phyloP scores from a whole-genome alignment of 2,329 filamentous ascomycete genomes.

The Scytalidium sp. region DNA sequence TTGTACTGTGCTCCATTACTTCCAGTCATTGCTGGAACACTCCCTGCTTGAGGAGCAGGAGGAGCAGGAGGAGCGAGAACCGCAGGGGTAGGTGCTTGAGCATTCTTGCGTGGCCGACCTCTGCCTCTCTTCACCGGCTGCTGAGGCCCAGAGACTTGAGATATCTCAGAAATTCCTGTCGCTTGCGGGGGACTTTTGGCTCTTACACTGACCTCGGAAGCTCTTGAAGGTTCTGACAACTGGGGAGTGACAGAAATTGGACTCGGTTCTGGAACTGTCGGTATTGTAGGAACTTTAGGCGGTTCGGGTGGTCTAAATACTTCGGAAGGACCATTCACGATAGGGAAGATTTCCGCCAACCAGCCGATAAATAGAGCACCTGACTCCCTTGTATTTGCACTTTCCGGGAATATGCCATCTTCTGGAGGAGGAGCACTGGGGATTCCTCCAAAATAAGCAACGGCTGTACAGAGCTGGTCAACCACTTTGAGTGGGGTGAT shows the following conservation, averaged over 20 bases:
- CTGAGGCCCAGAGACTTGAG: not conserved
- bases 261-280: too few relatives aligned
- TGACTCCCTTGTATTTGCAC: conserved; percentile 52
- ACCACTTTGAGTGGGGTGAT: conserved; percentile 55
- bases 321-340: not conserved
- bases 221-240: conserved; percentile 6
- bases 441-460: conserved; percentile 62
- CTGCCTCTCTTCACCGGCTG: not conserved
- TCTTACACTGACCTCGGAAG: not conserved
- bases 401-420: conserved; percentile 51
- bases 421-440: conserved; percentile 50
- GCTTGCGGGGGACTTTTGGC: not conserved
- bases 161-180: not conserved
- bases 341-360: conserved; percentile 61
- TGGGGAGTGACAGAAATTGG: conserved; percentile 16
- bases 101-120: not conserved
- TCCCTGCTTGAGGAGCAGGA: not conserved
- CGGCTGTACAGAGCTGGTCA: conserved; percentile 59
- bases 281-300: too few relatives aligned
- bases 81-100: not conserved
- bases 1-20: not conserved
- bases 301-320: not conserved
- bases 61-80: not conserved
- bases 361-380: conserved; percentile 59
- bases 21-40: not conserved